Base-by-base conservation (phyloP, 192 early-diverging fungal species). In the Funneliformis geosporum region DNA sequence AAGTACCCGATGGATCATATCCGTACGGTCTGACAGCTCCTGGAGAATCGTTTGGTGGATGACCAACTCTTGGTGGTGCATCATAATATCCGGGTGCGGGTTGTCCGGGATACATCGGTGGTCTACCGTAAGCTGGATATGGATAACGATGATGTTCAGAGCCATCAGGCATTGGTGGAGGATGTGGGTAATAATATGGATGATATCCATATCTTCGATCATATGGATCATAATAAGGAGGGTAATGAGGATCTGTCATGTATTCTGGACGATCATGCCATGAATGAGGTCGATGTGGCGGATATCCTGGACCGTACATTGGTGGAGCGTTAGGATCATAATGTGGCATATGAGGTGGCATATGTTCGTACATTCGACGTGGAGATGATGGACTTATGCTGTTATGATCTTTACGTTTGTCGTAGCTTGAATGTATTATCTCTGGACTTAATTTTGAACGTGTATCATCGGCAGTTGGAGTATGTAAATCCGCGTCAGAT, bases 201-300 rank as follows among this genome's bases (percentile, higher is more conserved):
- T 65, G 62, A 65, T 65, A 65, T 2, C 62, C 62, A 27, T 65
- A 65, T 65, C 62, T 65, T 38, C 62, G 27, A 65, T 65, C 62
- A 65, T 65, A 65, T 10, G 25, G 62, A 65, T 65, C 62, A 65
- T 65, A 65, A 65, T 65, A 65, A 11, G 62, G 62, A 8, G 62
- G 14, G 16, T 55, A 55, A 55, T 55, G 50, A 21, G 50, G 50
- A 18, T 55, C 50, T 18, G 50, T 14, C 16, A 55, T 16, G 16
- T 55, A 55, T 4, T 55, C 50, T 55, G 50, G 50, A 16, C 50
- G 50, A 5, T 55, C 62, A 16, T 65, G 62, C 62, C 62, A 65
- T 65, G 62, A 9, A 65, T 33, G n/a, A 65, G 62, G 62, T 65
- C 62, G 62, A 12, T 38, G 62, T 27, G 23, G n/a, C 3, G 62